Percentiles rank a stretch among this genome's conserved stretches.
phyloP scores from a whole-genome alignment of 2,329 filamentous ascomycete species.

The Xylaria multiplex region DNA sequence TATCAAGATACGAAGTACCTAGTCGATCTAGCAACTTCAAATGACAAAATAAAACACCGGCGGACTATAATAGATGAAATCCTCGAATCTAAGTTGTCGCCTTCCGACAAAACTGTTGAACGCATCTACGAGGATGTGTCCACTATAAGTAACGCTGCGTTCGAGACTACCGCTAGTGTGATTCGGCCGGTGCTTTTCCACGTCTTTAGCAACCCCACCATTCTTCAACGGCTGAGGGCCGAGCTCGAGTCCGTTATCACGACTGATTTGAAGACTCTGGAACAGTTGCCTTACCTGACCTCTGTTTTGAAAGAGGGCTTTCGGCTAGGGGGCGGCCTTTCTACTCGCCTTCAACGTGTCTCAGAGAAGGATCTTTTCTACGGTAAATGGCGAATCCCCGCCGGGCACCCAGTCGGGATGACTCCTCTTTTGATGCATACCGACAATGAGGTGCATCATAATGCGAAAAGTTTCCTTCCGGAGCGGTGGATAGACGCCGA shows the following conservation, averaged over 20 bases:
- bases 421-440: slow-evolving; percentile 22
- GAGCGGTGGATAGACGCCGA: slow-evolving; percentile 21
- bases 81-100: slow-evolving; percentile 28
- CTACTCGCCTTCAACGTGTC: slow-evolving; percentile 18
- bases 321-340: slow-evolving; percentile 12
- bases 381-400: slow-evolving; percentile 13
- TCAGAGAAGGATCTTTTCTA: slow-evolving; percentile 23
- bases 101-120: slow-evolving; percentile 28
- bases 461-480: slow-evolving; percentile 18
- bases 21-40: slow-evolving; percentile 6
- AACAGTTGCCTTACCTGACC: slow-evolving; percentile 52
- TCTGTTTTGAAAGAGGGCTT: slow-evolving; percentile 52
- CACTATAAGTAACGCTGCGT: slow-evolving; percentile 31
- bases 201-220: slow-evolving; percentile 32
- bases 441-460: slow-evolving; percentile 7
- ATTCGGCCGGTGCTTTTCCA: slow-evolving; percentile 21
- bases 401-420: slow-evolving; percentile 25
- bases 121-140: slow-evolving; percentile 28
- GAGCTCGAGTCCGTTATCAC: slow-evolving; percentile 16
- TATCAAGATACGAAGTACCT: slow-evolving; percentile 10
- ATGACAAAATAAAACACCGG: not conserved
- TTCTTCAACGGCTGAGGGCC: slow-evolving; percentile 30
- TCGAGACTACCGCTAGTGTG: slow-evolving; percentile 35
- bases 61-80: slow-evolving; percentile 35
- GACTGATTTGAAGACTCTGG: slow-evolving; percentile 10